phyloP scores from a whole-genome alignment of 1,139 yeast genomes.

The Debaryomyces singareniensis region DNA sequence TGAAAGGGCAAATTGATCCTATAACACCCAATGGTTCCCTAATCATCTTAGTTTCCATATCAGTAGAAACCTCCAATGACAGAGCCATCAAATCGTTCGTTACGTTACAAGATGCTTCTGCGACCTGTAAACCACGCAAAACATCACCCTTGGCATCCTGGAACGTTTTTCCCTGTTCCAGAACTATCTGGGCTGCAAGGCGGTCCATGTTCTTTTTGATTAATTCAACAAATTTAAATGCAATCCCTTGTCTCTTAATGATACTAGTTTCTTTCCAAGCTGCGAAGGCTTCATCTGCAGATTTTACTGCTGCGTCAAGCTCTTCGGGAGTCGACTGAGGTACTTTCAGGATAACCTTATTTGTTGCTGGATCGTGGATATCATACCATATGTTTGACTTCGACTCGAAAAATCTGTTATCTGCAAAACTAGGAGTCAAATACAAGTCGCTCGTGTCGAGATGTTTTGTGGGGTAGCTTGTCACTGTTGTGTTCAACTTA shows the following conservation, averaged over 20 bases:
- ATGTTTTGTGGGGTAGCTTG: slow-evolving; percentile 44
- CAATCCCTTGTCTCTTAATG: slow-evolving; percentile 68
- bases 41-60: slow-evolving; percentile 77
- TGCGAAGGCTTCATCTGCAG: slow-evolving; percentile 59
- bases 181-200: slow-evolving; percentile 63
- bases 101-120: slow-evolving; percentile 61
- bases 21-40: slow-evolving; percentile 61
- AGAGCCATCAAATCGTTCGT: slow-evolving; percentile 63
- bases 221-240: slow-evolving; percentile 64
- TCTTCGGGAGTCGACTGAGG: slow-evolving; percentile 70
- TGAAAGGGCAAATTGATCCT: slow-evolving; percentile 70
- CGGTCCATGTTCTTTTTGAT: slow-evolving; percentile 66
- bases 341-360: slow-evolving; percentile 57
- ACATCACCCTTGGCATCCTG: slow-evolving; percentile 78
- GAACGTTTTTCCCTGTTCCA: slow-evolving; percentile 78
- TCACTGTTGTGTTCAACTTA: slow-evolving; percentile 25
- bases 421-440: slow-evolving; percentile 50
- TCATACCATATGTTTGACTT: slow-evolving; percentile 60
- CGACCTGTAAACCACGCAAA: slow-evolving; percentile 74
- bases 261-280: slow-evolving; percentile 55
- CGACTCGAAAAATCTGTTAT: slow-evolving; percentile 55
- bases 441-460: slow-evolving; percentile 30
- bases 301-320: slow-evolving; percentile 58
- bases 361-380: slow-evolving; percentile 73
- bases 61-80: slow-evolving; percentile 61